Evolutionary conservation across 2,329 filamentous ascomycete species (phyloP).

Genomic region (Xylaria sp.): DNA sequence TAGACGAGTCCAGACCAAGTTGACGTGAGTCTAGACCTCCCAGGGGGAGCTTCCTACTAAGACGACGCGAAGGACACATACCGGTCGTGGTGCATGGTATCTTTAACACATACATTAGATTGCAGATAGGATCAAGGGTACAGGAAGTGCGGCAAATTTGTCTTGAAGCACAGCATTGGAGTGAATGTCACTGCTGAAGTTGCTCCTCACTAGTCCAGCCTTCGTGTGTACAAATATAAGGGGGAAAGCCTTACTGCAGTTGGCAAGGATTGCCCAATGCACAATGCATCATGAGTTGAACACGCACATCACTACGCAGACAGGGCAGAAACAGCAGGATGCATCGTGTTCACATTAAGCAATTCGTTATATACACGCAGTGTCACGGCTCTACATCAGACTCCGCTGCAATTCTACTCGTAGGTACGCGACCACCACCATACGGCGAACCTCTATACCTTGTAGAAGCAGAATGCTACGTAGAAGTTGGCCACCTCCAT

Average conservation of each 20-base stretch:
- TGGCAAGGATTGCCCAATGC: not conserved
- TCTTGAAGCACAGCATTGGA: not conserved
- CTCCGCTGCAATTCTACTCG: not conserved
- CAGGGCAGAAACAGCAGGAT: not conserved
- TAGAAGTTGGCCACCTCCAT: slow-evolving; percentile 94
- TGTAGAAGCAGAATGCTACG: slow-evolving; percentile 96
- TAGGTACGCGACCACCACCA: not conserved
- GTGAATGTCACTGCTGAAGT: too few relatives aligned
- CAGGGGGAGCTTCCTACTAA: not conserved
- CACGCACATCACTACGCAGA: not conserved
- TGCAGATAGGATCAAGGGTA: not conserved
- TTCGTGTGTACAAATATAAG: not conserved
- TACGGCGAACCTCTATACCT: slow-evolving; percentile 67
- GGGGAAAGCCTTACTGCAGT: too few relatives aligned
- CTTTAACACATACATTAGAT: not conserved
- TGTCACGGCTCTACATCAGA: not conserved
- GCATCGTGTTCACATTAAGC: not conserved
- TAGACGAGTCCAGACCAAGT: not conserved
- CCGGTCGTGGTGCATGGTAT: not conserved
- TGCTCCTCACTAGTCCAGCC: too few relatives aligned
- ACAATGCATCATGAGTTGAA: not conserved
- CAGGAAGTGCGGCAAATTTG: not conserved
- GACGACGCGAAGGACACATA: not conserved
- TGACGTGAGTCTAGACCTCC: not conserved
- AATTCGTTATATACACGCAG: not conserved